Evolutionary conservation across 768 basidiomycete species (phyloP), one percentile per base, ranked within the genome.

Genomic region (Chalciporus sphaerocephalus): DNA sequence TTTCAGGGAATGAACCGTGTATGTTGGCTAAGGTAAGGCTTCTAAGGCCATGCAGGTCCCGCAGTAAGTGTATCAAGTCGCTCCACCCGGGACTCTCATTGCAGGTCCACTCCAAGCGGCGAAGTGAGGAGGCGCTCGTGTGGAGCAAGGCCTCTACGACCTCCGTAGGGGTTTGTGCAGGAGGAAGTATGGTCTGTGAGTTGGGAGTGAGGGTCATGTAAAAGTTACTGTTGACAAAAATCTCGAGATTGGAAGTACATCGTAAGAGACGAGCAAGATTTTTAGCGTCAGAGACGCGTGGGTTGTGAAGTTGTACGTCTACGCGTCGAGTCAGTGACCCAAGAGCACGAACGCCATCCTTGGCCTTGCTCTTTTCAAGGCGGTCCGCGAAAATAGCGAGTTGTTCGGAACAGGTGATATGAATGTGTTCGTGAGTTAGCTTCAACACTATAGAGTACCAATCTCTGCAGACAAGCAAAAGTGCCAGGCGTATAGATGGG

Each of bases 71-170:
- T 34, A 68, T 62, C 16, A 76, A 46, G 50, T 75, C 72, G 17
- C 55, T 44, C 56, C 69, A 74, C 0, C 64, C 61, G 0, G 74
- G 75, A 24, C 68, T 59, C 50, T 76, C 75, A 8, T 70, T 70
- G 17, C 69, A 66, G 7, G 61, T 69, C 73, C 75, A 76, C 48
- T 75, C 75, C 1, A 74, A 40, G 21, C 75, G 65, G 35, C 64
- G 66, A 11, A 76, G 60, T n/a, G 69, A 66, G 22, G 52, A 49
- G 3, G 62, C 55, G 22, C 67, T 69, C 9, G 65, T 56, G 2
- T 44, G 38, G 9, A 67, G 53, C 18, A 75, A 54, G 0, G 66
- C 65, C 27, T 58, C 54, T 13, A 73, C 55, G 17, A 75, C 61
- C 20, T 67, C 60, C 1, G 53, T 41, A 8, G 67, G 65, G 0